Conservation (phyloP, 2,329 filamentous ascomycete species). For the Ceratocystis colombiana region DNA sequence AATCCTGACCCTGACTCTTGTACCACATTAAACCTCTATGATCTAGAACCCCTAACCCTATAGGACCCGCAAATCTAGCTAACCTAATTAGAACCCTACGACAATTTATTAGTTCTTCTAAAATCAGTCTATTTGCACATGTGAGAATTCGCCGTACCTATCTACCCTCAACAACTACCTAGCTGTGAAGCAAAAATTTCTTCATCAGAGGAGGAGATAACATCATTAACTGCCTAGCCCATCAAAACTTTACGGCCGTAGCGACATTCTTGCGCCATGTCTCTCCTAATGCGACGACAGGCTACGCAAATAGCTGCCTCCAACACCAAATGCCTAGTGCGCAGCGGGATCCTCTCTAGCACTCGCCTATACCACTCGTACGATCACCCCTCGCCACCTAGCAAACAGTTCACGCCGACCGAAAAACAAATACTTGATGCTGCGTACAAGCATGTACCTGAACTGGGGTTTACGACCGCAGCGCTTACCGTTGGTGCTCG, state of each 20-base stretch:
- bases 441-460: slow-evolving; percentile 68
- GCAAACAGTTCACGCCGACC: slow-evolving; percentile 51
- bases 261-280: neutral
- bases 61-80: no score
- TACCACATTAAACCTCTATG: no score
- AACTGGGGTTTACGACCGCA: slow-evolving; percentile 68
- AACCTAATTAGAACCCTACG: no score
- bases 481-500: slow-evolving; percentile 67
- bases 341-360: neutral
- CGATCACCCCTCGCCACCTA: slow-evolving; percentile 50
- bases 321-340: neutral
- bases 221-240: neutral
- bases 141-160: no score
- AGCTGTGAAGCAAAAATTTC: no score
- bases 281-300: slow-evolving; percentile 13
- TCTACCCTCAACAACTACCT: no score
- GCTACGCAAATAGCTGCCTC: neutral
- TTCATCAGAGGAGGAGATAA: neutral
- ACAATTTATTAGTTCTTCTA: no score
- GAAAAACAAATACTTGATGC: slow-evolving; percentile 71
- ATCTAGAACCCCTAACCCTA: no score
- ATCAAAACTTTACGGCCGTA: no score
- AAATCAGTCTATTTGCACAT: no score
- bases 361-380: slow-evolving; percentile 58
- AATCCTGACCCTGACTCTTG: no score